Evolutionary conservation across 495 filamentous ascomycete genomes (phyloP), one percentile per base, ranked within the genome.

Genomic region (Penicillium herquei): DNA sequence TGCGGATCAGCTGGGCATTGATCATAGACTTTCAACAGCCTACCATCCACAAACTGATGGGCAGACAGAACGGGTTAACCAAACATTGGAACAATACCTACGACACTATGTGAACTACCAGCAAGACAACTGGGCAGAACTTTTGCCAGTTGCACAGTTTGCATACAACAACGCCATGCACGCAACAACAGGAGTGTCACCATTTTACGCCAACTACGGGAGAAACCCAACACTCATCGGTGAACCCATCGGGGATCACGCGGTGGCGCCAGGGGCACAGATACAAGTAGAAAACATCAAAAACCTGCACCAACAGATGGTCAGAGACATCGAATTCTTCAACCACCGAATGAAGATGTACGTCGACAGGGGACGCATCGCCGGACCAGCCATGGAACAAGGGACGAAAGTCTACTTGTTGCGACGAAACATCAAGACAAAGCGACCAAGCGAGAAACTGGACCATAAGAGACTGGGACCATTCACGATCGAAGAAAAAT

Each of bases 31-130:
- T 3, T 68, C 60, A 13, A 67, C 67, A 0, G 64, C 64, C 0
- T 65, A 57, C 32, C 58, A 75, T 33, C 59, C 66, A 0, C 39
- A 70, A 42, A 71, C 65, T 0, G 57, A 72, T 59, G 58, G 64
- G 0, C 59, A 71, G 31, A 71, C 65, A 0, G 65, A 75, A 39
- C 33, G n/a, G 6, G 16, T 41, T 5, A 71, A 67, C 47, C 32
- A 59, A 6, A 21, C 34, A 10, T 1, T 73, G 7, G 54, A 72
- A 49, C 47, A 62, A 8, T 58, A 60, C n/a, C 51, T 73, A 4
- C 56, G 64, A 0, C n/a, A 17, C 7, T 73, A 62, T 41, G 33
- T 57, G n/a, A 63, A 62, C 34, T 69, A 67, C 50, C 45, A 55
- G 1, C 60, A 75, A 31, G 45, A 70, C 41, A 42, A 75, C 53